Conservation (phyloP, 176 grass and related monocot species). For the Urochloa ruziziensis region DNA sequence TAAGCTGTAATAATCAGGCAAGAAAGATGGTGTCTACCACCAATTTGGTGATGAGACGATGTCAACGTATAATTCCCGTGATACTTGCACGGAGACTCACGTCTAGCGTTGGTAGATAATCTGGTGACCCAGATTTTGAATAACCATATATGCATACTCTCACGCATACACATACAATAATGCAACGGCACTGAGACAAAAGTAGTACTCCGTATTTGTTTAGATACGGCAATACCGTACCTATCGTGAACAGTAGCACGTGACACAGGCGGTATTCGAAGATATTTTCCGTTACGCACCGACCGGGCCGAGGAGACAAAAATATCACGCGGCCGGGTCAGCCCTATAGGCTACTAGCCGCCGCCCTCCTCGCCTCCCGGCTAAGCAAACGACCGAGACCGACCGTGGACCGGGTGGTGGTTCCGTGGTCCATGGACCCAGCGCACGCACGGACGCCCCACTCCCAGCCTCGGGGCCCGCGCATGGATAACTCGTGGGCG, state of each 20-base stretch:
- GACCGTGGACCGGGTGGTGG: not conserved
- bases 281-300: not conserved
- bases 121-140: too few species aligned
- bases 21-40: too few species aligned
- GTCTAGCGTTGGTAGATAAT: too few species aligned
- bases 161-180: too few species aligned
- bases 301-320: not conserved
- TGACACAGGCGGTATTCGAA: not conserved
- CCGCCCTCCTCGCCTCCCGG: not conserved
- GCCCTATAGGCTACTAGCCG: not conserved
- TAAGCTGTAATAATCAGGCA: too few species aligned
- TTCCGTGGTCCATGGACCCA: slow-evolving; percentile 21
- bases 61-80: too few species aligned
- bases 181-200: not conserved
- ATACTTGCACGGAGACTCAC: too few species aligned
- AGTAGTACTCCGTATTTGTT: not conserved
- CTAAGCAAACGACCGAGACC: not conserved
- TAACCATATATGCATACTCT: too few species aligned
- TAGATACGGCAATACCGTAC: not conserved
- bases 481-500: slow-evolving; percentile 57
- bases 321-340: not conserved
- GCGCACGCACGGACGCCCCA: not conserved
- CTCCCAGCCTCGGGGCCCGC: slow-evolving; percentile 21
- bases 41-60: too few species aligned
- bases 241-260: not conserved